Base-by-base conservation (phyloP, 148 eudicot species). In the Bassia scoparia region DNA sequence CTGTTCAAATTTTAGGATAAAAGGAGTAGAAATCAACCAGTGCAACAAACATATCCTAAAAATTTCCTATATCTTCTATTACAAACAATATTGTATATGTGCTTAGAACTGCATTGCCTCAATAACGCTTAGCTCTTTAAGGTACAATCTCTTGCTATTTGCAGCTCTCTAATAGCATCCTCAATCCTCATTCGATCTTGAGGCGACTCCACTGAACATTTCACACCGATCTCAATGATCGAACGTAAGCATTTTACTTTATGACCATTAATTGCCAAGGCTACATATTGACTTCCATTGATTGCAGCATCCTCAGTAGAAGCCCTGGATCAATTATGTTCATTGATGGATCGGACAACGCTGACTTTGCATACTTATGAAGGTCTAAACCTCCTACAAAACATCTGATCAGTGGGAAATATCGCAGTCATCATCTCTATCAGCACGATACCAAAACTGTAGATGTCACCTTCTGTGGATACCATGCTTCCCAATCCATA, bases 121-220 rank as follows among this genome's bases (percentile, higher is more conserved):
- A 23, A 54, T 54, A 1, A 0, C 23, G 3, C 59, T 23, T 54
- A 54, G 59, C 59, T 54, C 59, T 54, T n/a, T 23, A 23, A 54
- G 59, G 12, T 16, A 23, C 7, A 54, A 54, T 66, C 52, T 46
- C 69, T n/a, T 41, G 69, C 38, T 65, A 46, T 33, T 41, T 65
- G 68, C 30, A 73, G 60, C 48, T 38, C 67, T 53, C n/a, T 15
- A 2, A 75, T 31, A 44, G 67, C 78, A 55, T 75, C 78, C 5
- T 11, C 34, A 1, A 58, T 67, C 55, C 48, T 66, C 78, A 75
- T 75, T 43, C 78, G 72, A 55, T 75, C 67, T 34, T 67, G 71
- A 3, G 78, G 72, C 14, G 66, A 55, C 59, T 67, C 67, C 33
- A 27, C 18, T 20, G 78, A 75, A 48, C 78, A 75, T 44, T 58